Evolutionary conservation across 2,329 filamentous ascomycete genomes (phyloP).

Genomic region (Fusarium sp.): DNA sequence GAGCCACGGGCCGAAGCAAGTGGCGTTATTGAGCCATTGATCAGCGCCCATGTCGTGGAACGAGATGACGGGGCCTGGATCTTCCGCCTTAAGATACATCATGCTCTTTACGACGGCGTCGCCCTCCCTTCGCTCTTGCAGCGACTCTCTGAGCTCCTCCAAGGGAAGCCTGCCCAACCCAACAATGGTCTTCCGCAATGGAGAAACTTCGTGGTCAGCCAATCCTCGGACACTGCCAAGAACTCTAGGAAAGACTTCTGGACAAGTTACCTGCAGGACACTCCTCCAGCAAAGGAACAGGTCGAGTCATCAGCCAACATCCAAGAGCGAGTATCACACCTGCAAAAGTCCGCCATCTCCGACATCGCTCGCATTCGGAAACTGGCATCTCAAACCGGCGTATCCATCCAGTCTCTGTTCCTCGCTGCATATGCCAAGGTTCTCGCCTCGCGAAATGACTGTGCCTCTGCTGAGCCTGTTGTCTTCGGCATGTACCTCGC

Average conservation of each 20-base stretch:
- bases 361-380: slow-evolving; percentile 47
- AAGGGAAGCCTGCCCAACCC: neutral
- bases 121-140: slow-evolving; percentile 75
- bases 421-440: slow-evolving; percentile 75
- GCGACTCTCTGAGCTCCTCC: slow-evolving; percentile 33
- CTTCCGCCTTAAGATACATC: slow-evolving; percentile 76
- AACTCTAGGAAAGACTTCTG: slow-evolving; percentile 53
- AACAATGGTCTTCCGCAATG: slow-evolving; percentile 40
- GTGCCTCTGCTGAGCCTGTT: slow-evolving; percentile 46
- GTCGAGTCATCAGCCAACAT: neutral
- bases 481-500: slow-evolving; percentile 86
- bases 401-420: slow-evolving; percentile 80
- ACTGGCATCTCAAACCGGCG: slow-evolving; percentile 61
- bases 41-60: slow-evolving; percentile 17
- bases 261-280: slow-evolving; percentile 52
- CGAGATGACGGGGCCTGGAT: slow-evolving; percentile 37
- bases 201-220: slow-evolving; percentile 37
- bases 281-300: neutral
- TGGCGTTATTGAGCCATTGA: slow-evolving; percentile 15
- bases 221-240: slow-evolving; percentile 2
- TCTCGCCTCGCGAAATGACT: slow-evolving; percentile 49
- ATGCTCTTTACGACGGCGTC: slow-evolving; percentile 89
- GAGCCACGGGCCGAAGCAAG: neutral
- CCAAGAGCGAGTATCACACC: slow-evolving; percentile 44
- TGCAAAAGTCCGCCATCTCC: slow-evolving; percentile 61